phyloP scores from a whole-genome alignment of 148 eudicot species.

The Nyssa sinensis region DNA sequence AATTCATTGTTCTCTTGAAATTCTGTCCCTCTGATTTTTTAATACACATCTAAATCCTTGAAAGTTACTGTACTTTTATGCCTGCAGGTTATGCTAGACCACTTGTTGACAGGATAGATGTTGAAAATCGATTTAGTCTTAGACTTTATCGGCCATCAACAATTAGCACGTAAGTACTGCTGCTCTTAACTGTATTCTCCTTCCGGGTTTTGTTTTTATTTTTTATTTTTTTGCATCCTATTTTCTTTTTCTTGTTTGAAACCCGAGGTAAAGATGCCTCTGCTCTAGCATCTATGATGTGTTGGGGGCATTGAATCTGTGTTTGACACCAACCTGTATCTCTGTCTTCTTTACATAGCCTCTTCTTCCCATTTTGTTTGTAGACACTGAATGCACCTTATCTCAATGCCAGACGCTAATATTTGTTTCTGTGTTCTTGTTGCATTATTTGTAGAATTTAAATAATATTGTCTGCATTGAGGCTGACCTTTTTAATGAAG shows the following conservation, averaged over 20 bases:
- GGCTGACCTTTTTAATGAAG: too few species aligned
- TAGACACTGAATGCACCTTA: background rate
- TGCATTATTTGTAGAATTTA: too few species aligned
- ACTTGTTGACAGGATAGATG: conserved; percentile 86
- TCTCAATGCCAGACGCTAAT: background rate
- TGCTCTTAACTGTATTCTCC: conserved; percentile 3
- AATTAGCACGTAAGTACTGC: conserved; percentile 72
- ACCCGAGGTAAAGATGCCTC: background rate
- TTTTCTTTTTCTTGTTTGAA: background rate
- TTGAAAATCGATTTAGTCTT: conserved; percentile 46
- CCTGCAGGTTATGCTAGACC: conserved; percentile 89
- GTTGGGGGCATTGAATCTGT: background rate
- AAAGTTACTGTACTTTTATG: conserved; percentile 6
- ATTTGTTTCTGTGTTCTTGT: background rate
- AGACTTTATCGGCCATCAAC: conserved; percentile 89
- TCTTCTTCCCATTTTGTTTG: background rate
- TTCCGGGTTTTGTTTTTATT: background rate
- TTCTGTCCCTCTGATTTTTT: background rate
- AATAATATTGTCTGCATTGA: background rate
- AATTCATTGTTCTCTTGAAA: conserved; percentile 11
- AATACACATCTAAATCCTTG: background rate
- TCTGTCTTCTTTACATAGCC: too few species aligned
- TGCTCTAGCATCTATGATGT: background rate
- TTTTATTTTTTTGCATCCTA: background rate
- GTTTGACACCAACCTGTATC: background rate